A percentile compares a stretch with the other conserved stretches of the same genome.
Conservation (phyloP, 2,329 filamentous ascomycete genomes). For the Trichoderma atroviride region DNA sequence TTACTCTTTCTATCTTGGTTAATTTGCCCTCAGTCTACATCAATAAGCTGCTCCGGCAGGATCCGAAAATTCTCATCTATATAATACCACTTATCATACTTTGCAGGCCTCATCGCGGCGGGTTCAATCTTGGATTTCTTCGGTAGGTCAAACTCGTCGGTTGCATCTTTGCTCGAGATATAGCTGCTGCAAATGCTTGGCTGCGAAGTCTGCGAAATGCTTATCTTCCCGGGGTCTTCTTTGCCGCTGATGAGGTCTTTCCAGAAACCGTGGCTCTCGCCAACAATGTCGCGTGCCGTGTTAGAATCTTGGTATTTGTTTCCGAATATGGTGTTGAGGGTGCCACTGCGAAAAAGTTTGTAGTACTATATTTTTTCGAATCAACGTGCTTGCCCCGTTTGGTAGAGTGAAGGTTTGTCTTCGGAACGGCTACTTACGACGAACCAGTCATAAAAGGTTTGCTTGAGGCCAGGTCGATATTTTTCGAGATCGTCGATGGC, state of each 20-base stretch:
- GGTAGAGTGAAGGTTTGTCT: background rate
- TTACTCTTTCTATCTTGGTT: background rate
- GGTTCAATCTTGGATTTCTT: slow-evolving; percentile 36
- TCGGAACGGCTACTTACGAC: slow-evolving; percentile 34
- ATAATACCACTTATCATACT: slow-evolving; percentile 45
- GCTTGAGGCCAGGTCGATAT: slow-evolving; percentile 42
- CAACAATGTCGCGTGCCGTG: slow-evolving; percentile 38
- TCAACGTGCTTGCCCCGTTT: background rate
- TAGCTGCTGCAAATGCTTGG: slow-evolving; percentile 39
- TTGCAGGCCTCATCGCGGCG: slow-evolving; percentile 36
- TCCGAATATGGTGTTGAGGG: slow-evolving; percentile 42
- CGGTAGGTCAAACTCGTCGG: slow-evolving; percentile 39
- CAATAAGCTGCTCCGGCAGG: slow-evolving; percentile 30
- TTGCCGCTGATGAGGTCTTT: slow-evolving; percentile 43
- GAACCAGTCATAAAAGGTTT: slow-evolving; percentile 45
- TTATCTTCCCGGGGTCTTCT: slow-evolving; percentile 43
- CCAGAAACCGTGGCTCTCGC: slow-evolving; percentile 46
- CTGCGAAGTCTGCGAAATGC: slow-evolving; percentile 45
- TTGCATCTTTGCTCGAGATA: slow-evolving; percentile 38
- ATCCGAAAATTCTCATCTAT: slow-evolving; percentile 40
- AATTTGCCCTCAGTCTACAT: background rate
- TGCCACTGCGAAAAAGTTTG: slow-evolving; percentile 44
- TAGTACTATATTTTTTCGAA: slow-evolving; percentile 40
- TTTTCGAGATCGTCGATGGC: slow-evolving; percentile 43
- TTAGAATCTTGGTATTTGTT: slow-evolving; percentile 42